phyloP scores from a whole-genome alignment of 1,284 basidiomycete species.

The Rhodofomes roseus region DNA sequence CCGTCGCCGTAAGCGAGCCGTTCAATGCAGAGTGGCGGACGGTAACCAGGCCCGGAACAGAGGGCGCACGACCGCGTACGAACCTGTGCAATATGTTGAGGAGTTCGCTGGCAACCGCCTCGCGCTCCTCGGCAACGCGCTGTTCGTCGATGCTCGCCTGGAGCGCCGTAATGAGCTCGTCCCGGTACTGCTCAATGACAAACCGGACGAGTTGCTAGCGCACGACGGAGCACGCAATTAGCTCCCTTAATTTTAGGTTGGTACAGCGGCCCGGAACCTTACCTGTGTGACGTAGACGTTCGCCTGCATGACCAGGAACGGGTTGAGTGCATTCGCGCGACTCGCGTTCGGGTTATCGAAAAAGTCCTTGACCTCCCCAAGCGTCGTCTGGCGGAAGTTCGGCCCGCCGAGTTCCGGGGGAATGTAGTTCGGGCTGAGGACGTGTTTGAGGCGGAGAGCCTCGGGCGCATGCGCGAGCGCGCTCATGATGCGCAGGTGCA shows the following conservation, averaged over 20 bases:
- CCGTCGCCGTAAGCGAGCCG: constrained; percentile 6
- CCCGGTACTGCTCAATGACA: constrained; percentile 84
- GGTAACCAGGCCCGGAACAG: background rate
- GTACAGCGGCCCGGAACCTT: constrained; percentile 11
- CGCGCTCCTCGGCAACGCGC: constrained; percentile 64
- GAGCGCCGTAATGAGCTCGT: constrained; percentile 69
- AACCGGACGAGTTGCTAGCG: constrained; percentile 83
- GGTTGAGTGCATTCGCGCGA: constrained; percentile 77
- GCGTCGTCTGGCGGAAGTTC: constrained; percentile 74
- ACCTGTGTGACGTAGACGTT: constrained; percentile 88
- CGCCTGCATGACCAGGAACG: constrained; percentile 85
- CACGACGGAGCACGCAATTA: background rate
- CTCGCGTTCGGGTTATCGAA: constrained; percentile 86
- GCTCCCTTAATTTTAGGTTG: background rate
- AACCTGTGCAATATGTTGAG: constrained; percentile 79
- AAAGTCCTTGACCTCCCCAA: constrained; percentile 83
- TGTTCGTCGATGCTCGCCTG: constrained; percentile 62
- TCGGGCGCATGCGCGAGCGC: constrained; percentile 71
- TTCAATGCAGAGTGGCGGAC: background rate
- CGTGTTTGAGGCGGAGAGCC: constrained; percentile 62
- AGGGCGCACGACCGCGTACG: constrained; percentile 9
- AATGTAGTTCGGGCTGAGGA: constrained; percentile 42
- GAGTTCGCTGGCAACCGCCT: constrained; percentile 76
- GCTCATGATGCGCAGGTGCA: constrained; percentile 68
- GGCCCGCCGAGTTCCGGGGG: constrained; percentile 63